Base-by-base conservation (phyloP, 768 basidiomycete genomes). In the Coprinopsis cinerea region DNA sequence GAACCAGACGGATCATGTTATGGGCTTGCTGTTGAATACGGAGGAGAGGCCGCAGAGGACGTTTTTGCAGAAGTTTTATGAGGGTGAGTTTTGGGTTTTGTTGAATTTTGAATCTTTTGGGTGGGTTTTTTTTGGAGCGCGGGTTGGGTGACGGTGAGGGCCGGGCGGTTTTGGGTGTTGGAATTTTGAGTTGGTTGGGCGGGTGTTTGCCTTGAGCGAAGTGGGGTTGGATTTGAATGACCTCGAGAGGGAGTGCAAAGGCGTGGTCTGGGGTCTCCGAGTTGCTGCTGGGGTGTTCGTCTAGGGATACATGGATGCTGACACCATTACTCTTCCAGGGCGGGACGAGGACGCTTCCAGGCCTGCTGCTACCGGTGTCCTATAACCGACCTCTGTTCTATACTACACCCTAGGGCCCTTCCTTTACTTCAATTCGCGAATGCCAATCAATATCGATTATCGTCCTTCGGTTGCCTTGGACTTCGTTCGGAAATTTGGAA, bases 51-150 rank as follows among this genome's bases (percentile, higher is more conserved):
- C 73, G 0, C 69, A 75, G 47, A 73, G 76, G 52, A 78, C 83
- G 18, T 92, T 92, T 63, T 68, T 92, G 75, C 79, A 91, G 67
- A 88, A 82, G 72, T 92, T 92, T 59, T 85, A 82, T 47, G 85
- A 87, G 63, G 89, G 89, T 89, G 64, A 41, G 80, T 74, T n/a
- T n/a, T n/a, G n/a, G 10, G 17, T 39, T 9, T 25, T 2, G 43
- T 22, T 18, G 13, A n/a, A 43, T 43, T 43, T 34, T n/a, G 30
- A 9, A 34, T 34, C 30, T n/a, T 34, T 34, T 34, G 30, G 30
- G 9, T n/a, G 30, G 9, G 30, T 9, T n/a, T 34, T n/a, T n/a
- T n/a, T n/a, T n/a, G n/a, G 30, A 34, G 30, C 30, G 30, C n/a
- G 30, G 30, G n/a, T 34, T 34, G n/a, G n/a, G n/a, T n/a, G n/a